These are phyloP conservation scores for Mychonastes homosphaera DNA, from an alignment of 139 green algal genomes.

Conservation along the genomic window DNA sequence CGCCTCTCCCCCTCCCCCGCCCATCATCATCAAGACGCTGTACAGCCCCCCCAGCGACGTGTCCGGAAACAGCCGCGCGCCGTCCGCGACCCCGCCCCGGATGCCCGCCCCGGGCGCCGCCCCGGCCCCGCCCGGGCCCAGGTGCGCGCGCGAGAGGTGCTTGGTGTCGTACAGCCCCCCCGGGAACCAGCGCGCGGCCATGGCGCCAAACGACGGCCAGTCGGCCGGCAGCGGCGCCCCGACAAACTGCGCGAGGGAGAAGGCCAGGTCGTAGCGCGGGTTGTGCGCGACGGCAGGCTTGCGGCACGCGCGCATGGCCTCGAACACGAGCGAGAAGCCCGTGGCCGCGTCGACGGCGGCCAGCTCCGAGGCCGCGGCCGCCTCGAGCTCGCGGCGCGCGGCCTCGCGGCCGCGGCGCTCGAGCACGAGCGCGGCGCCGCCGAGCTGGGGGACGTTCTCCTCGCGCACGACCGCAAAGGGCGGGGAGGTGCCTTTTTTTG, in stretches of 20 bases:
- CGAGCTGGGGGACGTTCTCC: too few relatives aligned
- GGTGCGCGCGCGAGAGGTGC: slow-evolving; percentile 21
- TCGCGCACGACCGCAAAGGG: too few relatives aligned
- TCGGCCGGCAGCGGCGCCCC: slow-evolving; percentile 12
- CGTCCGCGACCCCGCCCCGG: not conserved
- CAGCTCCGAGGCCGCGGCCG: not conserved
- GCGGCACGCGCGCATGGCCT: slow-evolving; percentile 35
- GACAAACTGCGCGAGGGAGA: slow-evolving; percentile 41
- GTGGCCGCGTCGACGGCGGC: slow-evolving; percentile 13
- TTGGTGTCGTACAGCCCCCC: slow-evolving; percentile 68
- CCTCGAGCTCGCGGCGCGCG: not conserved
- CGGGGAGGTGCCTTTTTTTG: too few relatives aligned
- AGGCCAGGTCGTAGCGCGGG: slow-evolving; percentile 49
- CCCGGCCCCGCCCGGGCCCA: not conserved
- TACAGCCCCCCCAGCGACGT: slow-evolving; percentile 14
- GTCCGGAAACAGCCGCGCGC: slow-evolving; percentile 4
- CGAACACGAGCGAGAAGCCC: slow-evolving; percentile 45
- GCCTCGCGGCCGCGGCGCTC: not conserved
- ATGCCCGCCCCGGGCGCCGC: too few relatives aligned
- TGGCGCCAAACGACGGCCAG: slow-evolving; percentile 48
- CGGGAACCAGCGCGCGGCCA: slow-evolving; percentile 34
- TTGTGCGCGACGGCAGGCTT: slow-evolving; percentile 58
- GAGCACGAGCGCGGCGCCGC: not conserved
- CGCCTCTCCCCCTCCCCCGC: not conserved
- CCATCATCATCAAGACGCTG: slow-evolving; percentile 2